Base-by-base conservation (phyloP, 768 basidiomycete genomes). In the Trametes coccinea region DNA sequence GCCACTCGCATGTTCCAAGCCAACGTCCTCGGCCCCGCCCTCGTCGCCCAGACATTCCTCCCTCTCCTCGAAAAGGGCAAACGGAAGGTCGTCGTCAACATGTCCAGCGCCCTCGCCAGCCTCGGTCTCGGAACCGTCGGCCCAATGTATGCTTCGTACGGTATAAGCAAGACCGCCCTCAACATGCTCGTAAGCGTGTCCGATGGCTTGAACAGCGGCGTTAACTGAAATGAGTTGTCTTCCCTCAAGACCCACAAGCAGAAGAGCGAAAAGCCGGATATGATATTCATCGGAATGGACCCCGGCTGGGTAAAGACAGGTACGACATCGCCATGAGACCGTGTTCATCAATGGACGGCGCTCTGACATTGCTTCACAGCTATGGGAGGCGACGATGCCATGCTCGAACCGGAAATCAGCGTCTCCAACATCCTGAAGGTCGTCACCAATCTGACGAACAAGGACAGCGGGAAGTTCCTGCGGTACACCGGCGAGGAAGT, bases 21-120 rank as follows among this genome's bases (percentile, higher is more conserved):
- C 10, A 78, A 78, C 61, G 71, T 77, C 48, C 65, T 64, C 48
- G 78, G 76, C 0, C 76, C 77, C 2, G 71, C 71, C 13, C 69
- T 76, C 48, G 62, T 77, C 41, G 66, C 69, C 6, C 72, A 75
- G 55, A 50, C 64, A 2, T 74, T 74, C 50, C 64, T 73, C 2
- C 74, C 74, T 4, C 64, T 75, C n/a, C 67, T 78, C 8, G 71
- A 74, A 56, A 64, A 67, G 49, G 67, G 74, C 44, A 53, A 37
- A 10, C 66, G 66, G 40, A 74, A 74, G 59, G 69, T 72, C 7
- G 67, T 78, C 61, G 62, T 72, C 53, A 77, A 78, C 63, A 65
- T 77, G n/a, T 69, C 73, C 2, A 69, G 70, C 49, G 67, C 67
- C 1, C 53, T 76, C 9, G 71, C 63, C 9, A 76, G 76, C 61